Base-by-base conservation (phyloP, 1,139 yeast genomes). In the Yamadazyma jaroonii region DNA sequence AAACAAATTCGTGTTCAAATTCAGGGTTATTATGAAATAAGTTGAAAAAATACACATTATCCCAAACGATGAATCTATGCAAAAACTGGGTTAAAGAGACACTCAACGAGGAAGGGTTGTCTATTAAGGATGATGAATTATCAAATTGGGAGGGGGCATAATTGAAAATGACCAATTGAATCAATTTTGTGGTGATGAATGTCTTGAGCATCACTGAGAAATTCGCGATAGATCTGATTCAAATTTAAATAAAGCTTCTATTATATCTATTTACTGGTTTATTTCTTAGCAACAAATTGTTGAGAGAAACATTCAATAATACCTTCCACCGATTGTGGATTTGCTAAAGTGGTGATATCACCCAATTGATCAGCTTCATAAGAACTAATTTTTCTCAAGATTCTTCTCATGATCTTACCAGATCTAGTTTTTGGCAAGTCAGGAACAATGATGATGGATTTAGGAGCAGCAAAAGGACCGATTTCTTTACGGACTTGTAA, bases 381-480 rank as follows among this genome's bases (percentile, higher is more conserved):
- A 38, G 92, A 77, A 33, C 92, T 81, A 45, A 92, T 74, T 74
- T 92, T 92, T 73, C 98, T 84, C 67, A 92, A 77, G 53, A 92
- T 86, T 74, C 98, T 86, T 77, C 98, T 85, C 96, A 92, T 90
- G 62, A 92, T 90, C 78, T 92, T 92, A 56, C 98, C 98, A 23
- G 96, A 88, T 72, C 98, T 81, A 25, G 98, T 92, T 79, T 89
- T 90, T 64, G 98, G 98, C 64, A 92, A 79, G 59, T 92, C 98
- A 42, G 76, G 78, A 40, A 92, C 96, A 46, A 89, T 72, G 46
- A 90, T 79, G 40, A 90, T 90, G 32, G 85, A 74, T 71, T 90
- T 90, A 62, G 98, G 98, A 41, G 97, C 95, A 31, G 98, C 98
- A 67, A 92, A 92, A 40, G 98, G 98, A 39, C 98, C 98, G 61